Base-by-base conservation (phyloP, 1,139 yeast species). In the Saccharomycopsis hybrid region DNA sequence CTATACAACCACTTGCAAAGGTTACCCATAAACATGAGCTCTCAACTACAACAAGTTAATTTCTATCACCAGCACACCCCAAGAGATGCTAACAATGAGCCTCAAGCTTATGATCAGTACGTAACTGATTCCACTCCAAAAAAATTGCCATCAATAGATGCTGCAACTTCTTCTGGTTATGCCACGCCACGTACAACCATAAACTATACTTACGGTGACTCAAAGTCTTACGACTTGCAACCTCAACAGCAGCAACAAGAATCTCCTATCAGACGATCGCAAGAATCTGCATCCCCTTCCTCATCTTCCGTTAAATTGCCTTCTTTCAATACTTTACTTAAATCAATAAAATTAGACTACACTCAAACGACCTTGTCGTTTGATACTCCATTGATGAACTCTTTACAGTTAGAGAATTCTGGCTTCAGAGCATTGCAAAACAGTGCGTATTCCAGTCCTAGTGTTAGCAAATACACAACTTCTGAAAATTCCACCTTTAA, bases 321-420 rank as follows among this genome's bases (percentile, higher is more conserved):
- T 25, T 52, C 55, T 5, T 52, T 52, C 49, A 50, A 47, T 24
- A 43, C 55, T 3, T 44, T 52, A 33, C 31, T 52, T 24, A 30
- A 47, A 29, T 50, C 53, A 5, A 52, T 52, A 30, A 37, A 49
- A n/a, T 33, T 32, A 24, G 37, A 32, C 5, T 13, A 28, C 36
- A 9, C 47, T 28, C 39, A 29, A 27, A 40, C 54, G 5, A 49
- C 54, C 24, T 41, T 48, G 35, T 38, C 35, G 38, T 49, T 51
- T 41, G 54, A 51, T n/a, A 52, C 49, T 11, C 54, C 54, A 11
- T 44, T 52, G 32, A 49, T 52, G 50, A 52, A 49, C 49, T 52
- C 54, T 41, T 46, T 52, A 31, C 49, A 46, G 13, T 49, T 52
- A 29, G 54, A 52, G 29, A 49, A 49, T 44, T 30, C 53, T 7